Evolutionary conservation across 108 stramenopile species (phyloP), one percentile per base, ranked within the genome.

Genomic region (Skeletonema costatum): DNA sequence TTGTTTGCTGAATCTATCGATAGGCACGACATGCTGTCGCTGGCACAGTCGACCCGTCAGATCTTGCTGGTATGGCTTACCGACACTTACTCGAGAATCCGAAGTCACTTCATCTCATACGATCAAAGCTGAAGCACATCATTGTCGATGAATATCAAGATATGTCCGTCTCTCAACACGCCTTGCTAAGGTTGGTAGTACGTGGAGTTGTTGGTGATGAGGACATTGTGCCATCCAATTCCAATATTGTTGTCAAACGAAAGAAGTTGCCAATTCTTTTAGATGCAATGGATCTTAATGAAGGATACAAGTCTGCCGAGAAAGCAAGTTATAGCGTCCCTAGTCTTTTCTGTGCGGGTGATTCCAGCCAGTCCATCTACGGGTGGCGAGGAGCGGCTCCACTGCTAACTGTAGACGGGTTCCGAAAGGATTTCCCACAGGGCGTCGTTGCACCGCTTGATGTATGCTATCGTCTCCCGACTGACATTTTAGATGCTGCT

Each of bases 61-160:
- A 87, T 60, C 68, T 87, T 6, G 87, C 82, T 2, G 64, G 78
- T 4, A 75, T 87, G 72, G 87, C 87, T 8, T 80, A 80, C 48
- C 70, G 79, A 35, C 68, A 80, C 17, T 60, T 87, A 10, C 17
- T 85, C 25, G 46, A 58, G 30, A 67, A 76, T 42, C 73, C 82
- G 21, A 53, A 79, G 21, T 51, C 80, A 33, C 71, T 87, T 7
- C 64, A 69, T 42, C 44, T 67, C 11, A 38, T 87, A 16, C 84
- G 87, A 29, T 70, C 64, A 21, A 85, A 83, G 51, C 67, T 87
- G 10, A 79, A 74, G 29, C 87, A 87, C 33, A 71, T 85, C 13
- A 85, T 87, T 65, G 66, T 87, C 4, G 87, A 87, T 59, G 87
- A 87, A 68, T 87, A 87, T 68, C 87, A 87, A 73, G 87, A 87